Conservation (phyloP, 1,284 basidiomycete species). For the Naganishia albida region DNA sequence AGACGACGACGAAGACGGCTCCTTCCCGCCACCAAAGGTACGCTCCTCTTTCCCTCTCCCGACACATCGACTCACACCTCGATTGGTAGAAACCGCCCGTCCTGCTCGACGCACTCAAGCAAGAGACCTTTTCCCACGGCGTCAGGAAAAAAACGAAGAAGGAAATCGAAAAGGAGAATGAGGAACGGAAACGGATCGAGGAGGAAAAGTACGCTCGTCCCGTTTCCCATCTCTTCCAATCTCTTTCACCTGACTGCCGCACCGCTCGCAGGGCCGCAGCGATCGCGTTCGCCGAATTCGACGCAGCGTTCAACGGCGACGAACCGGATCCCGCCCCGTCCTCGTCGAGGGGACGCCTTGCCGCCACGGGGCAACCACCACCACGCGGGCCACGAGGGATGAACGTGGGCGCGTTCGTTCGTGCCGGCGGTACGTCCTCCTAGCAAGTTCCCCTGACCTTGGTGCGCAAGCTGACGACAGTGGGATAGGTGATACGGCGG, state of each 20-base stretch:
- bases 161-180: conserved; percentile 83
- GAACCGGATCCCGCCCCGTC: conserved; percentile 51
- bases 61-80: not conserved
- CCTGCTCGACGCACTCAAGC: conserved; percentile 49
- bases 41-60: conserved; percentile 1
- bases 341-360: conserved; percentile 28
- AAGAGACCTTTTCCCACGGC: conserved; percentile 52
- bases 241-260: conserved; percentile 36
- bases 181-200: conserved; percentile 79
- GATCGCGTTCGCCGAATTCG: conserved; percentile 73
- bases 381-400: conserved; percentile 33
- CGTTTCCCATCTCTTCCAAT: not conserved
- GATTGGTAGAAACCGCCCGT: conserved; percentile 39
- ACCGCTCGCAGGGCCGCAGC: conserved; percentile 53
- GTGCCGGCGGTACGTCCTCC: conserved; percentile 58
- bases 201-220: conserved; percentile 57
- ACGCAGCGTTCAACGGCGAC: conserved; percentile 80
- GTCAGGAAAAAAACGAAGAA: conserved; percentile 63
- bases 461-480: not conserved
- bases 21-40: conserved; percentile 39
- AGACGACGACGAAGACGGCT: conserved; percentile 47
- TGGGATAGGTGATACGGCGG: conserved; percentile 32
- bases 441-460: not conserved
- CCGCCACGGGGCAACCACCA: conserved; percentile 33
- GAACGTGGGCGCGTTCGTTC: conserved; percentile 66